Evolutionary conservation across 129 eudicot species (phyloP), one percentile per base, ranked within the genome.

Genomic region (Saposhnikovia divaricata): DNA sequence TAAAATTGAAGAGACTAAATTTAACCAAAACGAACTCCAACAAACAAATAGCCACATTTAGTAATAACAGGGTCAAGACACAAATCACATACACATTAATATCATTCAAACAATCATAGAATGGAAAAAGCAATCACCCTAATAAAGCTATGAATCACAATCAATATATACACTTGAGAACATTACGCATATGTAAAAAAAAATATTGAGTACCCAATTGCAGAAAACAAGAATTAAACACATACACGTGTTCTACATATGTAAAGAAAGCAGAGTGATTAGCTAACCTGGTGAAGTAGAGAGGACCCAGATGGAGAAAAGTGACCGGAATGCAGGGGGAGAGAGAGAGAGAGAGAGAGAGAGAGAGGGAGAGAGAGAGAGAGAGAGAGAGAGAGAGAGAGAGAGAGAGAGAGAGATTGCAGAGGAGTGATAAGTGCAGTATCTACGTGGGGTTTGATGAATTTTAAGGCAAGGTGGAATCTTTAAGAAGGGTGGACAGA

Each of bases 341-440:
- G 59, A 16, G 23, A 0, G 59, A 5, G 23, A 5, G 23, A 18
- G 23, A 15, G 21, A 6, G 57, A 15, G 57, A 16, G 57, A 15
- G 57, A 4, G 59, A 18, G 59, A 51, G 61, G 19, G 61, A 19
- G 61, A 51, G 61, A 51, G 61, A 51, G 61, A 19, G 77, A 74
- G 77, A 19, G 19, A 47, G 10, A 47, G 44, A 75, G 57, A 4
- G 59, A 18, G 59, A 51, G 61, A 51, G 61, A 19, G 61, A 51
- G 61, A 51, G 61, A 51, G 61, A 19, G 77, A 74, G 77, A 19
- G 19, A 47, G 10, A 47, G 44, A 75, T 10, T n/a, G 77, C 61
- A 75, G 48, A 44, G 16, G 42, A 75, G 78, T 74, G 78, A 75
- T 2, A n/a, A 75, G 61, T 75, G 61, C 48, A 25, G 78, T 43